Percentiles rank a stretch among this genome's conserved stretches.
These are phyloP conservation scores for Wickerhamomyces tratensis DNA, from an alignment of 805 yeast genomes.

Conservation along the genomic window DNA sequence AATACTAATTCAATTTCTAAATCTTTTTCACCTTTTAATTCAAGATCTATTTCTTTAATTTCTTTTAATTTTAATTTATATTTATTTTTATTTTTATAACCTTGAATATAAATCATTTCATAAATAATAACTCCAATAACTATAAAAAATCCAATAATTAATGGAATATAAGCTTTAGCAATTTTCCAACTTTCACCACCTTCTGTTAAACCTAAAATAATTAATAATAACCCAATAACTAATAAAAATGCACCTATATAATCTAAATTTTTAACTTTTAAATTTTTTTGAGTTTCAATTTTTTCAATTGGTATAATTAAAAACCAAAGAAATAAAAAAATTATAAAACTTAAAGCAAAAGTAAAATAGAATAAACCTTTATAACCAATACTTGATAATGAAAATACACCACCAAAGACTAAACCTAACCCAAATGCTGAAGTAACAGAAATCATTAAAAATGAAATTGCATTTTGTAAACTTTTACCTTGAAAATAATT, in stretches of 20 bases:
- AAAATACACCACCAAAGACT: conserved; percentile 36
- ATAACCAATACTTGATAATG: conserved; percentile 26
- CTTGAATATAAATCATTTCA: conserved; percentile 19
- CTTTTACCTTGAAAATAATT: conserved; percentile 19
- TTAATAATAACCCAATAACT: conserved; percentile 25
- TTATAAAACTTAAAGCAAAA: conserved; percentile 21
- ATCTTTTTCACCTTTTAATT: neutral
- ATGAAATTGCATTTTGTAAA: conserved; percentile 18
- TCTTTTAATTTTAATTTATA: conserved; percentile 1
- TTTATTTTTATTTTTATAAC: conserved; percentile 7
- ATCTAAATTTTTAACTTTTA: conserved; percentile 22
- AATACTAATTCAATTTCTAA: neutral
- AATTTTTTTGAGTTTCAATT: conserved; percentile 12
- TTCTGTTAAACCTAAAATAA: conserved; percentile 34
- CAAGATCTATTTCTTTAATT: neutral
- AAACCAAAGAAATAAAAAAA: conserved; percentile 17
- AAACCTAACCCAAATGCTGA: conserved; percentile 28
- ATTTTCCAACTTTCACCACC: conserved; percentile 34
- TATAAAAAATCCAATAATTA: conserved; percentile 28
- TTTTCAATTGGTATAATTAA: conserved; percentile 21
- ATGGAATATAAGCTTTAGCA: conserved; percentile 31
- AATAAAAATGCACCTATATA: conserved; percentile 24
- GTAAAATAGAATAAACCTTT: conserved; percentile 28
- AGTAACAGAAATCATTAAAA: conserved; percentile 18
- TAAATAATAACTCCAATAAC: conserved; percentile 17